Percentiles rank a stretch among this genome's conserved stretches.
These are phyloP conservation scores for Secale cereale DNA, from an alignment of 176 grass and related monocot genomes.

Conservation along the genomic window DNA sequence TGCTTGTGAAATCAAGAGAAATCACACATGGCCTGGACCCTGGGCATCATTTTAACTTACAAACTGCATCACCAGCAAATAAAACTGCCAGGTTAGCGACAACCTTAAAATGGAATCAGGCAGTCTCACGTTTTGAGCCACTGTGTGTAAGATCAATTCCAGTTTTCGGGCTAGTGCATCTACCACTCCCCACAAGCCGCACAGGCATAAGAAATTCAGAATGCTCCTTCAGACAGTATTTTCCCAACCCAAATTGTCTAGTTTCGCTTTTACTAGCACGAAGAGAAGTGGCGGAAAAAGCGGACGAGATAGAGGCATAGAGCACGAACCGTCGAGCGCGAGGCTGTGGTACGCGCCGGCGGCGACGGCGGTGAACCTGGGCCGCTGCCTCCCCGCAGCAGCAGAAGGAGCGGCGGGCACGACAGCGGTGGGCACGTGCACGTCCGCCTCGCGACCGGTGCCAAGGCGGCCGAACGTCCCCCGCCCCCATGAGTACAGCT, in stretches of 20 bases:
- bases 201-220: not conserved
- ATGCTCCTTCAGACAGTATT: not conserved
- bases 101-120: not conserved
- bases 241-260: not conserved
- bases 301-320: not conserved
- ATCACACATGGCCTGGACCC: not conserved
- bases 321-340: conserved; percentile 63
- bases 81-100: not conserved
- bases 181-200: not conserved
- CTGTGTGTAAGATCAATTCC: not conserved
- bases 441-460: conserved; percentile 63
- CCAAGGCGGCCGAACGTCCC: conserved; percentile 85
- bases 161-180: not conserved
- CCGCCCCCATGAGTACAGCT: conserved; percentile 85
- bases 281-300: not conserved
- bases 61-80: not conserved
- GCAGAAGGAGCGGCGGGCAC: not conserved
- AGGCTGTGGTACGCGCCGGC: conserved; percentile 89
- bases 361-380: conserved; percentile 63
- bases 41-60: not conserved
- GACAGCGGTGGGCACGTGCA: conserved; percentile 57
- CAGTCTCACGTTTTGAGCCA: not conserved
- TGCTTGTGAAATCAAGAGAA: not conserved
- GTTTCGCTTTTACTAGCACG: not conserved
- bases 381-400: not conserved